Evolutionary conservation across 768 basidiomycete genomes (phyloP), one percentile per base, ranked within the genome.

Genomic region (Macrolepiota dolichaula): DNA sequence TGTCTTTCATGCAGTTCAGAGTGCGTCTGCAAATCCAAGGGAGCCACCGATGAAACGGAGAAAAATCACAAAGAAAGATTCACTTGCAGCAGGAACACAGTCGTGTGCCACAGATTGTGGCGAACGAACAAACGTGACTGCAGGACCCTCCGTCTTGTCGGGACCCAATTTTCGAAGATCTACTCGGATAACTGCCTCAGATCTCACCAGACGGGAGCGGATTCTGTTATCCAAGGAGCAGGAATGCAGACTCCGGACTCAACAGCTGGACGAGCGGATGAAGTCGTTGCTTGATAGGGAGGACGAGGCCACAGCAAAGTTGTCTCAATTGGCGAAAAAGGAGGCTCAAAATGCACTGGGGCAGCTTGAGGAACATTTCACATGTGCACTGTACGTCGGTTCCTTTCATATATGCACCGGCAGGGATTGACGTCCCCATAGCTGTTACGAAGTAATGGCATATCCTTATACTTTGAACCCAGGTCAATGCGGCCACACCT

Each of bases 401-500:
- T 42, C 19, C 38, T 24, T 55, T 25, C 42, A 54, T 61, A 58
- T 35, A n/a, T 44, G 47, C 62, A 62, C 11, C 44, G 29, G 53
- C 52, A 24, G 52, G 27, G 44, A 38, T 58, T 63, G 49, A 63
- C 49, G 1, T 51, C 19, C n/a, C 22, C 2, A 42, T 57, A 90
- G 88, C 62, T 87, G 88, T 69, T 85, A 82, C 67, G 87, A 88
- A 63, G 77, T 85, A 57, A 77, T 89, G 78, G 83, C 86, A 1
- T 78, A 79, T 63, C 88, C 88, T 7, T 85, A 85, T 67, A 73
- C 74, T 35, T 72, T 88, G 44, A 80, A 77, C 59, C 81, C 85
- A 17, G 76, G 74, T 13, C 72, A 75, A 42, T 89, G 88, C 63
- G 88, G 88, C 10, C 88, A 90, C 67, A 81, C 86, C 3, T 89